Percentiles rank a stretch among this genome's conserved stretches.
Conservation (phyloP, 202 grass and related monocot genomes). For the Carex arenaria region DNA sequence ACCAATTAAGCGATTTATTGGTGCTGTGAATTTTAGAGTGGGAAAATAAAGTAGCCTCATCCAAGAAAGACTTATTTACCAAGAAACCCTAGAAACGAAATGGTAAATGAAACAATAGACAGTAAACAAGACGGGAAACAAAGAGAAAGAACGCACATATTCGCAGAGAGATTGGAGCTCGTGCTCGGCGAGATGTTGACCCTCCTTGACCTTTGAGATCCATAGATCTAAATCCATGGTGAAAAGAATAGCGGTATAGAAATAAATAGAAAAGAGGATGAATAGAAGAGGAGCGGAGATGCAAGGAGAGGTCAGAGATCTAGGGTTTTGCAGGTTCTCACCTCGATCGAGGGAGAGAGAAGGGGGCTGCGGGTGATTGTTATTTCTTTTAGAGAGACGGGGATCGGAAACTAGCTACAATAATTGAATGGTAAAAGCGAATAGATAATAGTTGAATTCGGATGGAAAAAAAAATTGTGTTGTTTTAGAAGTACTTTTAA, state of each 20-base stretch:
- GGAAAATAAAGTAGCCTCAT: not conserved
- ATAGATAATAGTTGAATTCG: not conserved
- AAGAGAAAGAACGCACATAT: slow-evolving; percentile 54
- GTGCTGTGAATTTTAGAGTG: not conserved
- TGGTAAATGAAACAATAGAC: slow-evolving; percentile 16
- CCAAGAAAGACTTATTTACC: slow-evolving; percentile 1
- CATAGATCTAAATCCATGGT: slow-evolving; percentile 99
- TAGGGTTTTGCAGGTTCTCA: slow-evolving; percentile 26
- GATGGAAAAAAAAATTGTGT: not conserved
- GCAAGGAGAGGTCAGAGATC: not conserved
- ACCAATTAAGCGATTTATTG: not conserved
- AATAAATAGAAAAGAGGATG: slow-evolving; percentile 4
- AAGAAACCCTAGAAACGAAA: slow-evolving; percentile 26
- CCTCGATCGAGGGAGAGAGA: slow-evolving; percentile 24
- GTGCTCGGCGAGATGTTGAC: slow-evolving; percentile 90
- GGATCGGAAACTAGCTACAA: slow-evolving; percentile 4
- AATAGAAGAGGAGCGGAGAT: not conserved
- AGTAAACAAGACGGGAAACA: slow-evolving; percentile 28
- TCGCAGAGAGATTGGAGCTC: slow-evolving; percentile 99
- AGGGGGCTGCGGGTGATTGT: not conserved
- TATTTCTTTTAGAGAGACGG: slow-evolving; percentile 15
- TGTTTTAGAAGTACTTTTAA: too few relatives aligned
- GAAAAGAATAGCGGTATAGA: not conserved
- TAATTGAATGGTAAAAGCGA: not conserved
- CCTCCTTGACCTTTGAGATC: slow-evolving; percentile 99